Base-by-base conservation (phyloP, 306 rosid genomes). In the Biancaea sappan region DNA sequence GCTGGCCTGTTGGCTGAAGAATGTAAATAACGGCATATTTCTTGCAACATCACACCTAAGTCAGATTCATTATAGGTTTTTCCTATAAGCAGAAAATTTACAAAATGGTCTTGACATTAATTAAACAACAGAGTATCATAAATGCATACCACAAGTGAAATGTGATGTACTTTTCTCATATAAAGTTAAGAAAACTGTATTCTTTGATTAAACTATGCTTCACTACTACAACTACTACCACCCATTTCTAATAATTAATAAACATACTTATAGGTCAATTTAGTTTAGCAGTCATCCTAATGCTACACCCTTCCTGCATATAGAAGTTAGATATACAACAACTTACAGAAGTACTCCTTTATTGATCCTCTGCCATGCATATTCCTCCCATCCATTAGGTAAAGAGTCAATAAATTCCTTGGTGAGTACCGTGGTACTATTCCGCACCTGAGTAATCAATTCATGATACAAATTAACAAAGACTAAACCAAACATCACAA, bases 371-470 rank as follows among this genome's bases (percentile, higher is more conserved):
- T 86, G 92, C 99, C 98, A 95, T 9, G 99, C 99, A 77, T 92
- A 95, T 60, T 95, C 96, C 84, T 86, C 93, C 99, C 99, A 95
- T 80, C 99, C 99, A 79, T 92, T 90, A 76, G 96, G 99, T 66
- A 95, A 90, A 80, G 91, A 80, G 82, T 95, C 93, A 71, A 95
- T 84, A 74, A 88, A 95, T 88, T 95, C 99, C 83, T 74, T 86
- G 69, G 99, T 95, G 43, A 95, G 91, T 77, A 95, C 81, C 61
- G 99, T 92, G 72, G 99, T 88, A 83, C 99, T 92, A 72, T 92
- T 95, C 67, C 97, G 90, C 88, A 95, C 99, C 99, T 92, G 86
- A 68, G 86, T 83, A 88, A 75, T 81, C 87, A 84, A 80, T 83
- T 82, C 87, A 79, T 79, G 66, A 72, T 67, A 81, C 73, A 74